Base-by-base conservation (phyloP, 2,329 filamentous ascomycete genomes). In the Myriosclerotinia duriaeana region DNA sequence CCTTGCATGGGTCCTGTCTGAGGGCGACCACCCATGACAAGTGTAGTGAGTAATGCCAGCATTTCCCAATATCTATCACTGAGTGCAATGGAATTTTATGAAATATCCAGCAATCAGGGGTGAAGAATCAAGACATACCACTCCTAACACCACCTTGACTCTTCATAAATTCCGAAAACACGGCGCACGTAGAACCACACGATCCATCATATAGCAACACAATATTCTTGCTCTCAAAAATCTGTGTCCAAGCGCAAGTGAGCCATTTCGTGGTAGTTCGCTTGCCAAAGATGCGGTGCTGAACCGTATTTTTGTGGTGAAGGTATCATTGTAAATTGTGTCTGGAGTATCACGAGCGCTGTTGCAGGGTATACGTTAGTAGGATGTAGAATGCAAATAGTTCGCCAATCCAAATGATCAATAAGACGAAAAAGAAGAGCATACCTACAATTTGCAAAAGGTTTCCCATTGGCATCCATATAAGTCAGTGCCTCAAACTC, bases 1-100 rank as follows among this genome's bases (percentile, higher is more conserved):
- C 81, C 82, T 77, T 89, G 86, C 78, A 88, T 89, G 1, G 83
- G 81, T 0, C 76, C 77, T 1, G 78, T 72, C 15, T 78, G 77
- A 1, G 87, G 83, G 0, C 84, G 82, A 2, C 88, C 88, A 20
- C 88, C 87, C 26, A 87, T 78, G 0, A 80, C 80, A 58, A 89
- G 79, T 52, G 83, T 12, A 34, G 14, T 22, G 36, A n/a, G 20
- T 40, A 20, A 38, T 22, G 20, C 40, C 12, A 55, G 53, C 20
- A 22, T 14, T 40, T n/a, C n/a, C 9, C 36, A 26, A 38, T 14
- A 7, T 36, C 5, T 4, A 54, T 38, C 2, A 22, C 6, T 20
- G n/a, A 38, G n/a, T 3, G 7, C n/a, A 22, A 15, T 22, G 11
- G 26, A n/a, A n/a, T 55, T 2, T 1, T 11, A 40, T 55, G 11